Percentiles rank a stretch among this genome's conserved stretches.
Conservation (phyloP, 2,329 filamentous ascomycete genomes). For the Mycocentrospora acerina region DNA sequence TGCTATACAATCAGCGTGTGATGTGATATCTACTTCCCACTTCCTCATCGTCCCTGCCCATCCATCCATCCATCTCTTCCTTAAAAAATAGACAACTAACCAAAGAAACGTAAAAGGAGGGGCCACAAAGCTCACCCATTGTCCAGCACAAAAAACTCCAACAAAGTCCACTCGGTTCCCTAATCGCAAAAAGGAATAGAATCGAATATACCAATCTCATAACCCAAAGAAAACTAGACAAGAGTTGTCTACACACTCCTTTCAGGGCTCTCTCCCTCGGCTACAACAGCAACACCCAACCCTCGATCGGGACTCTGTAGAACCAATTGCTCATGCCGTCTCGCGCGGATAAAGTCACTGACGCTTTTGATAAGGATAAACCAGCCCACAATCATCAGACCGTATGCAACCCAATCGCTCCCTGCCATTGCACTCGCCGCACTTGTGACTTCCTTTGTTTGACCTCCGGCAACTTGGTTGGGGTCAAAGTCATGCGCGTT, state of each 20-base stretch:
- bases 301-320: conserved; percentile 90
- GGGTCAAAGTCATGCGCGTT: conserved; percentile 89
- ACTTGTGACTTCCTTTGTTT: conserved; percentile 5
- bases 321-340: conserved; percentile 89
- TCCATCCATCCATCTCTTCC: too few species aligned
- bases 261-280: conserved; percentile 78
- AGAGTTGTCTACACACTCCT: conserved; percentile 47
- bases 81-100: too few species aligned
- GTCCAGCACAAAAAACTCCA: too few species aligned
- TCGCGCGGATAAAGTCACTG: conserved; percentile 83
- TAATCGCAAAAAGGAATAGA: not conserved
- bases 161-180: too few species aligned
- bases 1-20: too few species aligned
- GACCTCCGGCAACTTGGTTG: conserved; percentile 55
- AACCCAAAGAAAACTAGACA: not conserved
- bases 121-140: too few species aligned
- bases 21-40: too few species aligned
- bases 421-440: conserved; percentile 58
- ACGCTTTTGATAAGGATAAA: conserved; percentile 95
- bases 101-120: too few species aligned
- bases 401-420: conserved; percentile 86
- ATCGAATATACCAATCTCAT: conserved; percentile 9
- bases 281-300: conserved; percentile 80
- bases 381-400: conserved; percentile 96
- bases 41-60: too few species aligned